Evolutionary conservation across 495 filamentous ascomycete species (phyloP), one percentile per base, ranked within the genome.

Genomic region (Saxophila tyrrhenica): DNA sequence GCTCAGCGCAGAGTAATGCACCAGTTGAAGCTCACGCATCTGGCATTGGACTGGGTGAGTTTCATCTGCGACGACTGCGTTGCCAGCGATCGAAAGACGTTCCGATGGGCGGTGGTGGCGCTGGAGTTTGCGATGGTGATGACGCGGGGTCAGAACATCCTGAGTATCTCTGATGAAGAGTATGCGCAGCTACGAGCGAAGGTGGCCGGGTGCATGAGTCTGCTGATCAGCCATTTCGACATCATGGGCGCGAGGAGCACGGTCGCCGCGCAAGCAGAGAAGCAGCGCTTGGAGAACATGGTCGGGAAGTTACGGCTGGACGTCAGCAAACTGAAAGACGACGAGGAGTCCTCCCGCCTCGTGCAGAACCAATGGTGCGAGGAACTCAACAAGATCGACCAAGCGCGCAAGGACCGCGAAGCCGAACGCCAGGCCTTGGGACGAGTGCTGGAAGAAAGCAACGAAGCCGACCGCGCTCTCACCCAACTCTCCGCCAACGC

Each of bases 31-130:
- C 79, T 97, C 16, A 95, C 91, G 21, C 84, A 89, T 57, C 76
- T 98, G 32, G 87, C 92, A 20, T 76, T 98, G 2, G 90, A 98
- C 64, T 98, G 92, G 92, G 84, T 98, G 11, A 88, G 86, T 61
- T 98, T 98, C 62, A 89, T 98, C 52, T 95, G 89, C 67, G 92
- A 98, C 66, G 91, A 98, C 60, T 98, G 92, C 70, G 79, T 91
- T 62, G 84, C 92, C 3, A 85, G 87, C n/a, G 90, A 98, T 66
- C 77, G 89, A 53, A 92, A 89, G 68, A 96, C 92, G 0, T 98
- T 97, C 75, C 84, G 87, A 51, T 98, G 92, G 92, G 87, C 92
- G 19, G 92, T 98, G 39, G 79, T 86, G 52, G 92, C 92, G 2
- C 75, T 98, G 11, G 92, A 98, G 66, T 97, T 96, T 64, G 87